Base-by-base conservation (phyloP, 2,329 filamentous ascomycete species). In the Dothistroma pini region DNA sequence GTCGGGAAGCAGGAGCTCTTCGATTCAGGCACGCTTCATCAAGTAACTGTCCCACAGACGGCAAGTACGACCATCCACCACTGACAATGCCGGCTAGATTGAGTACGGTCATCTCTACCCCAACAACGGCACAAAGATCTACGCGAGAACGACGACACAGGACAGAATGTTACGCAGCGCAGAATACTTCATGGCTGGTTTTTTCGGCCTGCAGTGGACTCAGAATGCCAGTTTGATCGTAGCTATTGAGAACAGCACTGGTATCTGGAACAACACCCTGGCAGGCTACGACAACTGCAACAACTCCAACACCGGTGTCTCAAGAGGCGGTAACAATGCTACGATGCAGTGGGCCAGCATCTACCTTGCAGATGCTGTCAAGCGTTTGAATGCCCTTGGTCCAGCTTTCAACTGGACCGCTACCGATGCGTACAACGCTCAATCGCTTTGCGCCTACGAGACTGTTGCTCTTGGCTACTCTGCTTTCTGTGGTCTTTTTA, bases 181-280 rank as follows among this genome's bases (percentile, higher is more conserved):
- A 2, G 89, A 92, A 74, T 89, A 92, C 74, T 92, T 91, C 75
- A 77, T 91, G 71, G 87, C 89, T 6, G 89, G 89, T 0, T 92
- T 92, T 77, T 92, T 92, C 70, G 89, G 89, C 0, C 80, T 91
- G 0, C 83, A 88, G 52, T 92, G 89, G 89, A 81, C 85, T 1
- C 81, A 63, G n/a, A 72, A 72, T 35, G 71, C 68, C n/a, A 70
- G 69, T 8, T 57, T 72, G 29, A 85, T 90, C 68, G 80, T 89
- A 14, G 86, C 89, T 11, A 89, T 91, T 47, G 89, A 92, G 69
- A 76, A 79, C 16, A 69, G 71, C 10, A 68, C 64, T 4, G 69
- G 68, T 25, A 61, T 69, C 31, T 74, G 69, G 65, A 91, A 91
- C 75, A 91, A 90, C 71, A 89, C 86, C 0, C 78, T 90, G 7